Conservation (phyloP, 352 stramenopile species). For the Phytopythium oedochilum region DNA sequence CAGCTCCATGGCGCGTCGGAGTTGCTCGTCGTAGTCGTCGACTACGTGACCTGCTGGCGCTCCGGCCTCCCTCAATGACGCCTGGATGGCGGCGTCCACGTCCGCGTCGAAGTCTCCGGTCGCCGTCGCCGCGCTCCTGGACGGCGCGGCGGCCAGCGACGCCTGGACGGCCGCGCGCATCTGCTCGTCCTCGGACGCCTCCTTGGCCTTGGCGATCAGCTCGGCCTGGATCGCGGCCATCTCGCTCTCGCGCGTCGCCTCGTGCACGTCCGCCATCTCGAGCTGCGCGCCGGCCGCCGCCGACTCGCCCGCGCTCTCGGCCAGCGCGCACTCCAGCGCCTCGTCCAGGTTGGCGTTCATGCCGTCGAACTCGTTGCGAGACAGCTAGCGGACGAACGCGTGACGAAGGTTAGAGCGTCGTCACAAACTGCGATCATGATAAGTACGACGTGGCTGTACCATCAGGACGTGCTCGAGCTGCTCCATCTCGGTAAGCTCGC, state of each 20-base stretch:
- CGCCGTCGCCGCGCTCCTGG: neutral
- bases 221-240: constrained; percentile 71
- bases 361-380: constrained; percentile 66
- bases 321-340: constrained; percentile 58
- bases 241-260: constrained; percentile 64
- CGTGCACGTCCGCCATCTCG: constrained; percentile 41
- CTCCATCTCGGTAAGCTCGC: constrained; percentile 58
- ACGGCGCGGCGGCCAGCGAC: constrained; percentile 32
- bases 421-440: too few relatives aligned
- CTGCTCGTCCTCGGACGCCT: constrained; percentile 70
- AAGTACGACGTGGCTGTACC: constrained; percentile 31
- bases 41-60: too few relatives aligned
- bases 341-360: constrained; percentile 78
- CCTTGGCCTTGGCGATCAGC: constrained; percentile 58
- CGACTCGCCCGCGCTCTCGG: constrained; percentile 21
- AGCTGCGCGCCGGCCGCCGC: constrained; percentile 6
- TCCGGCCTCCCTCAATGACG: constrained; percentile 31
- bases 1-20: constrained; percentile 52
- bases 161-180: constrained; percentile 62
- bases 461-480: constrained; percentile 67
- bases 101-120: constrained; percentile 42
- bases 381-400: constrained; percentile 40
- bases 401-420: too few relatives aligned
- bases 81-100: constrained; percentile 63
- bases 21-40: constrained; percentile 54